These are phyloP conservation scores for Fusarium setosum DNA, from an alignment of 2,329 filamentous ascomycete species.

Conservation along the genomic window DNA sequence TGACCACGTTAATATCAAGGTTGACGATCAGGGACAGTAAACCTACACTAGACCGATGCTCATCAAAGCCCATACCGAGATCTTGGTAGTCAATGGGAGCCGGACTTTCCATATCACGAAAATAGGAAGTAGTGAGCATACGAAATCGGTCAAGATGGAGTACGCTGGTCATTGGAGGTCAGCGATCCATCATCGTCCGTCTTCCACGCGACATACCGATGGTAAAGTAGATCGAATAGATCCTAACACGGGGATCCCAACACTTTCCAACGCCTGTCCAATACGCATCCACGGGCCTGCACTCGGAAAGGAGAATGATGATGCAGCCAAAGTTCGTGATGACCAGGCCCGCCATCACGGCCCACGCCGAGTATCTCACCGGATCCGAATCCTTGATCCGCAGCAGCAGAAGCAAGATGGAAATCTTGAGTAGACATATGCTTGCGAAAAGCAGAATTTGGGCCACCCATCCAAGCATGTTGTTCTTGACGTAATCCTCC, in stretches of 20 bases:
- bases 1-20: background rate
- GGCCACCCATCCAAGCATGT: slow-evolving; percentile 52
- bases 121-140: slow-evolving; percentile 43
- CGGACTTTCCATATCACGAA: slow-evolving; percentile 48
- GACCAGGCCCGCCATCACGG: slow-evolving; percentile 46
- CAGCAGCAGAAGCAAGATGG: slow-evolving; percentile 54
- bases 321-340: slow-evolving; percentile 47
- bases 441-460: slow-evolving; percentile 54
- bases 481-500: slow-evolving; percentile 48
- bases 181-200: background rate
- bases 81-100: slow-evolving; percentile 45
- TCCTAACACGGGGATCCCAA: slow-evolving; percentile 47
- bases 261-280: slow-evolving; percentile 46
- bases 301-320: slow-evolving; percentile 48
- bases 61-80: slow-evolving; percentile 47
- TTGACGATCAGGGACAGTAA: background rate
- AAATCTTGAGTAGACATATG: slow-evolving; percentile 54
- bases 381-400: slow-evolving; percentile 52
- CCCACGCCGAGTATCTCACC: slow-evolving; percentile 46
- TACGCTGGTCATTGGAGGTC: slow-evolving; percentile 4
- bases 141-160: slow-evolving; percentile 31
- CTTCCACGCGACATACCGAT: slow-evolving; percentile 33
- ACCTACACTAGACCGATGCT: slow-evolving; percentile 44
- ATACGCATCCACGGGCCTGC: slow-evolving; percentile 44
- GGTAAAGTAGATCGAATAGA: slow-evolving; percentile 49